Evolutionary conservation across 331 rosid species (phyloP), one percentile per base, ranked within the genome.

Genomic region (Phaseolus coccineus): DNA sequence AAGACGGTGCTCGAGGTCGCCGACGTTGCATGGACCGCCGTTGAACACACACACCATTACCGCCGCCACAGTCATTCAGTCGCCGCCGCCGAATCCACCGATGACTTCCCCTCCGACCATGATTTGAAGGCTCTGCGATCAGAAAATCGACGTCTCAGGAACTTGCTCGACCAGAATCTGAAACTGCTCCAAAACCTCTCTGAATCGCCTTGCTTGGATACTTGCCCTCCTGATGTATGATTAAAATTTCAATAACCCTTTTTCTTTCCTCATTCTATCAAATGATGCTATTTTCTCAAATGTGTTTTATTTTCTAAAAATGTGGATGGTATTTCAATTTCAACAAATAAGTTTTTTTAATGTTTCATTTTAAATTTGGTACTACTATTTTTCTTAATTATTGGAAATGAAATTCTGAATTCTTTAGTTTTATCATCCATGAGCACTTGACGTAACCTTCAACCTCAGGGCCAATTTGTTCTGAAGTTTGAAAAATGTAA

Each of bases 1-100:
- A 95, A 93, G 84, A 96, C 98, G 73, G 96, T 93, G 74, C 56
- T 96, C 25, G 98, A 95, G 91, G 98, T 95, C 8, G 98, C 99
- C 55, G 99, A 95, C 71, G 96, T 91, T 22, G 97, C 99, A 10
- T 93, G 93, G 96, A 58, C 82, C 55, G 98, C 98, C 87, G 42
- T 93, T 68, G 99, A 95, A 69, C 80, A 82, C 84, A 37, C 76
- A 82, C 88, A 89, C 67, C 91, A 95, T 78, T 80, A 69, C 72
- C 85, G 56, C 61, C 74, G 71, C 48, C 86, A 55, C 67, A 51
- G 59, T 33, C 64, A 31, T 2, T 72, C 75, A 13, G 63, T n/a
- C 15, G 10, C 87, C 47, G 31, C 71, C 27, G 14, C 88, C 11
- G 3, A 12, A 37, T 28, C 71, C 25, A 57, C 59, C n/a, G 55